Base-by-base conservation (phyloP, 768 basidiomycete genomes). In the Tulasnella sp. region DNA sequence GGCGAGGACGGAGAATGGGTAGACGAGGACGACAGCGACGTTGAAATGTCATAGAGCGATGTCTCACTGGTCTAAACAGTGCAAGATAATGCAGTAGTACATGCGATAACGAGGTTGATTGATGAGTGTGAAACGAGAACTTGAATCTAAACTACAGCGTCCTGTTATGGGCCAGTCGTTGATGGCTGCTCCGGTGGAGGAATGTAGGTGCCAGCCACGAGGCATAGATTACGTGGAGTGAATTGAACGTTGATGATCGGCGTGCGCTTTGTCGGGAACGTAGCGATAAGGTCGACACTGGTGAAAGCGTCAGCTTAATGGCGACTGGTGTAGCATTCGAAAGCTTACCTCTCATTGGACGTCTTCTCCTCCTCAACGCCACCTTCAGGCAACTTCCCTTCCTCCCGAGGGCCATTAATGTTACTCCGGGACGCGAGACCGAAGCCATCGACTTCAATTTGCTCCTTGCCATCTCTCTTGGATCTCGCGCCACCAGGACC, bases 181-280 rank as follows among this genome's bases (percentile, higher is more conserved):
- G 54, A 54, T 6, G 58, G 20, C 40, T 58, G 77, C 40, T 78
- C 77, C 24, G 76, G 44, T 31, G 91, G 88, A 31, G 93, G 87
- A 60, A 91, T 87, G 84, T 92, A 93, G 64, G 89, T 89, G 7
- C 97, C 97, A 24, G 94, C 93, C 72, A 94, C 95, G 79, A 99
- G 87, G 85, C 96, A 97, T 46, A 99, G 89, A 86, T 99, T 99
- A 20, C 97, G 91, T 41, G 96, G 91, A 12, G 98, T 99, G 84
- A 99, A 98, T 83, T 98, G 95, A 14, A 96, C 92, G 84, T 97
- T 93, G 37, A 91, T 91, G 83, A 99, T 90, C 1, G 98, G 97
- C 40, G 98, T 99, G 78, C 96, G 90, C 88, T 99, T 99, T 42
- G 98, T 99, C 9, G 94, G 94, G 85, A 96, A 98, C 0, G 97